These are phyloP conservation scores for Copromyces sp. DNA, from an alignment of 495 filamentous ascomycete species.

Conservation along the genomic window DNA sequence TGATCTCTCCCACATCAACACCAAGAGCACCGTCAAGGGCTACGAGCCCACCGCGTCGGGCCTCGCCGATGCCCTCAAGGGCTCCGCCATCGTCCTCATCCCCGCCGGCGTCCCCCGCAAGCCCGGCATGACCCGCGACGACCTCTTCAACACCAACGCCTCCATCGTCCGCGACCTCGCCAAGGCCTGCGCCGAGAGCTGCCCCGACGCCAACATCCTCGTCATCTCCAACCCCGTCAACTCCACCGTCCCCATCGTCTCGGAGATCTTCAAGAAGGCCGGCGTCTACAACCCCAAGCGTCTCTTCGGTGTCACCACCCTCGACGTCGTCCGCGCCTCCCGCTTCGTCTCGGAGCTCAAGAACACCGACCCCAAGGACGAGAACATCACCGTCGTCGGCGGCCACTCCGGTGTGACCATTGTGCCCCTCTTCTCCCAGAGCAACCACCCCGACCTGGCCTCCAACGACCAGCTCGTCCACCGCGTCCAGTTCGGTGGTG, in stretches of 20 bases:
- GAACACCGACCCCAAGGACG: slow-evolving; percentile 75
- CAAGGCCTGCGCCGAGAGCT: slow-evolving; percentile 82
- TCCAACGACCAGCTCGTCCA: slow-evolving; percentile 71
- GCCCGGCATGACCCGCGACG: slow-evolving; percentile 98
- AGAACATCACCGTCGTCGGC: slow-evolving; percentile 91
- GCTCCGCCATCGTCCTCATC: slow-evolving; percentile 88
- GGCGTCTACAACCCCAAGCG: slow-evolving; percentile 98
- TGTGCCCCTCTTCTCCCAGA: slow-evolving; percentile 93
- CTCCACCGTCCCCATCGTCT: slow-evolving; percentile 94
- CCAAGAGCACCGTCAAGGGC: slow-evolving; percentile 87
- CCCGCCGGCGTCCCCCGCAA: slow-evolving; percentile 98
- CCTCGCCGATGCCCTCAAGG: slow-evolving; percentile 68
- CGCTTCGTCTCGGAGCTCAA: slow-evolving; percentile 95
- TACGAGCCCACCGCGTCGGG: slow-evolving; percentile 69
- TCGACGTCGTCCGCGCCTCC: slow-evolving; percentile 94
- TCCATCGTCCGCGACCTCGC: slow-evolving; percentile 98
- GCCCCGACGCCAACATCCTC: slow-evolving; percentile 89
- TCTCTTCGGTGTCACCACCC: slow-evolving; percentile 98
- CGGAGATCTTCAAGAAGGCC: slow-evolving; percentile 88
- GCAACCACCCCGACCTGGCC: slow-evolving; percentile 70
- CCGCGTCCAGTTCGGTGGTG: slow-evolving; percentile 98
- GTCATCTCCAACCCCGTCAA: slow-evolving; percentile 99
- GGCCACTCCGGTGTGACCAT: slow-evolving; percentile 98
- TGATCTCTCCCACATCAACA: slow-evolving; percentile 97
- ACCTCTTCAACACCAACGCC: slow-evolving; percentile 99